A percentile compares a stretch with the other conserved stretches of the same genome.
Evolutionary conservation across 2,329 filamentous ascomycete genomes (phyloP).

Genomic region (Pezicula carpinea): DNA sequence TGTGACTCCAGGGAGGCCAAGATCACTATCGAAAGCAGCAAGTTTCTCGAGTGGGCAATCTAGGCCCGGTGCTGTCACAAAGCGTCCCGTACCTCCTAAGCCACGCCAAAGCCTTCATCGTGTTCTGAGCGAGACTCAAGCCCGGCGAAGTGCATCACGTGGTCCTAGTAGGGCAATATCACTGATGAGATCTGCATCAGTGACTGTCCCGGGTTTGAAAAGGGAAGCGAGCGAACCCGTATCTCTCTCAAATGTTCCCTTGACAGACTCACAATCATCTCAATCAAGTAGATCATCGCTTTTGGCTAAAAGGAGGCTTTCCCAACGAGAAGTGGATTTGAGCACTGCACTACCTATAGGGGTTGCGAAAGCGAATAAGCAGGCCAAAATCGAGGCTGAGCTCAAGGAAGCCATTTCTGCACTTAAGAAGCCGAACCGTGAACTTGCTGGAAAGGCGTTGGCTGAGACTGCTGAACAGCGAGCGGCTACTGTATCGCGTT

Average conservation of each 20-base stretch:
- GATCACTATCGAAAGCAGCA: constrained; percentile 36
- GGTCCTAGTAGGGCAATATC: constrained; percentile 56
- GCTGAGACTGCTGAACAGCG: constrained; percentile 64
- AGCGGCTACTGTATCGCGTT: constrained; percentile 39
- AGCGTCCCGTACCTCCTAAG: constrained; percentile 39
- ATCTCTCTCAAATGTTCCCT: constrained; percentile 45
- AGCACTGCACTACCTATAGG: constrained; percentile 46
- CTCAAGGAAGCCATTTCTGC: constrained; percentile 69
- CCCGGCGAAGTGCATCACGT: constrained; percentile 47
- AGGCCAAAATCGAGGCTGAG: constrained; percentile 64
- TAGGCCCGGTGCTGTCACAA: constrained; percentile 48
- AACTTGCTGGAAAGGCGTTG: constrained; percentile 61
- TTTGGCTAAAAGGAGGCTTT: constrained; percentile 38
- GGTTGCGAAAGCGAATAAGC: constrained; percentile 57
- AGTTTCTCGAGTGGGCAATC: constrained; percentile 36
- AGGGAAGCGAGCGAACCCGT: constrained; percentile 61
- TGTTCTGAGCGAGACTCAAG: constrained; percentile 56
- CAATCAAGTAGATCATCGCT: constrained; percentile 32
- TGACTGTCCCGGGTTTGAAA: constrained; percentile 63
- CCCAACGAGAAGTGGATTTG: constrained; percentile 49
- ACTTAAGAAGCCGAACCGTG: constrained; percentile 71
- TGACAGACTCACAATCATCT: constrained; percentile 31
- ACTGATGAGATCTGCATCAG: constrained; percentile 64
- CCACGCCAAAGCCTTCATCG: constrained; percentile 52
- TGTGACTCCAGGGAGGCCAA: constrained; percentile 50